These are phyloP conservation scores for Stemphylium vesicarium DNA, from an alignment of 2,329 filamentous ascomycete genomes.

Conservation along the genomic window DNA sequence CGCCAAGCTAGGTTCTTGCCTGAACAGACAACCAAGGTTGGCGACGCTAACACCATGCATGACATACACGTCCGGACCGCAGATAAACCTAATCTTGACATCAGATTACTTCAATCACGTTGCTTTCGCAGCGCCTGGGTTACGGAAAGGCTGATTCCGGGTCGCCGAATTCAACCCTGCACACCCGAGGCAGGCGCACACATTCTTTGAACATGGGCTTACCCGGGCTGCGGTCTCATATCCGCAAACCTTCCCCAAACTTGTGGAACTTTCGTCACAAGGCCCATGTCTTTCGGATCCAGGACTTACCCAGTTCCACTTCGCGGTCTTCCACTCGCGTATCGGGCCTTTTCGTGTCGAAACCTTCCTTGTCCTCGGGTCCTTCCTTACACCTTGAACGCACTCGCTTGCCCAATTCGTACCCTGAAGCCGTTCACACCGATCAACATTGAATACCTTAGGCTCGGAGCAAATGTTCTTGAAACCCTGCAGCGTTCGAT, in stretches of 20 bases:
- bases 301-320: slow-evolving; percentile 5
- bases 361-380: slow-evolving; percentile 7
- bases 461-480: slow-evolving; percentile 1
- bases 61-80: slow-evolving; percentile 1
- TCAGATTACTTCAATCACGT: not conserved
- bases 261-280: slow-evolving; percentile 5
- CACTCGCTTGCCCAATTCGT: slow-evolving; percentile 11
- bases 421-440: slow-evolving; percentile 9
- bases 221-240: slow-evolving; percentile 5
- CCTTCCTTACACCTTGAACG: not conserved
- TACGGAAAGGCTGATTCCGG: not conserved
- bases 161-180: not conserved
- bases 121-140: not conserved
- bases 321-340: not conserved
- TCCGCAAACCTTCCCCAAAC: slow-evolving; percentile 10
- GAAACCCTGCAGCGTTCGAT: slow-evolving; percentile 3
- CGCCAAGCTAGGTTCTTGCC: not conserved
- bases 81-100: slow-evolving; percentile 5
- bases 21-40: not conserved
- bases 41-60: slow-evolving; percentile 1
- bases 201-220: not conserved
- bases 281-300: not conserved
- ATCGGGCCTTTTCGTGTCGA: slow-evolving; percentile 13
- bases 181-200: not conserved
- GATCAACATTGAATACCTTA: not conserved